Conservation (phyloP, 495 filamentous ascomycete species). For the Neurospora sp. region DNA sequence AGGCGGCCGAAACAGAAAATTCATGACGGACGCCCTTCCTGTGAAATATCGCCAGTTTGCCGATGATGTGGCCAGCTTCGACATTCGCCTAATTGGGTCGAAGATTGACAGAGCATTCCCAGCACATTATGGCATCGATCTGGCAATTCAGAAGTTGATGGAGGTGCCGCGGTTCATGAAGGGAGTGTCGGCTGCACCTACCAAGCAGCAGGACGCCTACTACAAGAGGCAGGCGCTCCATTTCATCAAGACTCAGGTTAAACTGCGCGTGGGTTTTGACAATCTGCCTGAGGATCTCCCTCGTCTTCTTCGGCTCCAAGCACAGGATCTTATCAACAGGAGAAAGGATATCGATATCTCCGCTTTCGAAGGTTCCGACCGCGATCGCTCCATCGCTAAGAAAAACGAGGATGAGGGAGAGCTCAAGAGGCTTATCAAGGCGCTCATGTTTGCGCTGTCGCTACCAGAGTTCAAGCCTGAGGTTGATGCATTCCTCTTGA, state of each 20-base stretch:
- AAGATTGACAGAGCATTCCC: slow-evolving; percentile 82
- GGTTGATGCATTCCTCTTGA: slow-evolving; percentile 61
- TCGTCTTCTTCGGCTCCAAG: slow-evolving; percentile 74
- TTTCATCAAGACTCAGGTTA: slow-evolving; percentile 76
- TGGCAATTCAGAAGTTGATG: slow-evolving; percentile 76
- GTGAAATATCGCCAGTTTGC: slow-evolving; percentile 74
- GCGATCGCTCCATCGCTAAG: slow-evolving; percentile 74
- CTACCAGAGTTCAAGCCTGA: slow-evolving; percentile 67
- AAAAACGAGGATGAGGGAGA: slow-evolving; percentile 70
- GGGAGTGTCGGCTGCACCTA: slow-evolving; percentile 16
- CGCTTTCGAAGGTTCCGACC: slow-evolving; percentile 58
- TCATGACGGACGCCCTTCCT: slow-evolving; percentile 76
- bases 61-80: slow-evolving; percentile 77
- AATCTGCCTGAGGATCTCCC: slow-evolving; percentile 82
- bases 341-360: slow-evolving; percentile 55
- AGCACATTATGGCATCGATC: slow-evolving; percentile 70
- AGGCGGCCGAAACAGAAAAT: slow-evolving; percentile 89
- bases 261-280: slow-evolving; percentile 81
- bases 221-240: slow-evolving; percentile 91
- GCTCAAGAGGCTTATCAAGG: slow-evolving; percentile 78
- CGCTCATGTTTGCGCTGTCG: slow-evolving; percentile 76
- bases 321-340: slow-evolving; percentile 65
- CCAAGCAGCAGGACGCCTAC: slow-evolving; percentile 63
- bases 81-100: slow-evolving; percentile 80
- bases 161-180: slow-evolving; percentile 57